phyloP scores from a whole-genome alignment of 108 stramenopile species.

The Seminavis robusta region DNA sequence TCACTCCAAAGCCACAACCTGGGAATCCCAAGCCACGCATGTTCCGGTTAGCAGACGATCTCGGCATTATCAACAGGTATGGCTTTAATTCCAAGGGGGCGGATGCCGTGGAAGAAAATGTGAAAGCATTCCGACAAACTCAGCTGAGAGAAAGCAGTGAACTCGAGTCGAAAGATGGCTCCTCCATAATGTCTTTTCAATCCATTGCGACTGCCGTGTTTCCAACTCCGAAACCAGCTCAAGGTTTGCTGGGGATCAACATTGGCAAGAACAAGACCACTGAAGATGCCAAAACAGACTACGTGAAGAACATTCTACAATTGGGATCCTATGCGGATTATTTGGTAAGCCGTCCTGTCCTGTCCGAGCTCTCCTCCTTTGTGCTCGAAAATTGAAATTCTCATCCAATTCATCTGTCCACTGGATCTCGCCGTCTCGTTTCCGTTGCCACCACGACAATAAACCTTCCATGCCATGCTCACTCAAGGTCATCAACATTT shows the following conservation, averaged over 20 bases:
- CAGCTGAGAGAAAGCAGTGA: background rate
- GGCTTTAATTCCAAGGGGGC: conserved; percentile 91
- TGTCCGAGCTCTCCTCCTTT: too few relatives aligned
- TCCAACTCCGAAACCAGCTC: conserved; percentile 1
- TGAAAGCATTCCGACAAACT: conserved; percentile 42
- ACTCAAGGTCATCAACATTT: conserved; percentile 94
- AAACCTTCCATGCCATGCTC: too few relatives aligned
- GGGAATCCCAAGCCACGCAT: conserved; percentile 96
- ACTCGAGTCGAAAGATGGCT: too few relatives aligned
- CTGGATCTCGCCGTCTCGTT: too few relatives aligned
- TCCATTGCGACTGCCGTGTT: too few relatives aligned
- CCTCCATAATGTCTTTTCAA: too few relatives aligned
- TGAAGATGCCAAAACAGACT: conserved; percentile 66
- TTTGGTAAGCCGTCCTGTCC: too few relatives aligned
- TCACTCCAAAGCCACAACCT: conserved; percentile 87
- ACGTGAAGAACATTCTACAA: conserved; percentile 65
- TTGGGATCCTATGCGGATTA: conserved; percentile 91
- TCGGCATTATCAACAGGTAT: conserved; percentile 92
- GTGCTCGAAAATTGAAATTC: too few relatives aligned
- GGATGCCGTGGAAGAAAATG: conserved; percentile 44
- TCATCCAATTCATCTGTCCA: too few relatives aligned
- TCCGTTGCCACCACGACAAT: too few relatives aligned
- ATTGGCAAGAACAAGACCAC: conserved; percentile 93
- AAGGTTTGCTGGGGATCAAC: conserved; percentile 82
- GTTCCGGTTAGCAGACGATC: conserved; percentile 88